These are phyloP conservation scores for Candida tropicalis DNA, from an alignment of 1,139 yeast species.

Conservation along the genomic window DNA sequence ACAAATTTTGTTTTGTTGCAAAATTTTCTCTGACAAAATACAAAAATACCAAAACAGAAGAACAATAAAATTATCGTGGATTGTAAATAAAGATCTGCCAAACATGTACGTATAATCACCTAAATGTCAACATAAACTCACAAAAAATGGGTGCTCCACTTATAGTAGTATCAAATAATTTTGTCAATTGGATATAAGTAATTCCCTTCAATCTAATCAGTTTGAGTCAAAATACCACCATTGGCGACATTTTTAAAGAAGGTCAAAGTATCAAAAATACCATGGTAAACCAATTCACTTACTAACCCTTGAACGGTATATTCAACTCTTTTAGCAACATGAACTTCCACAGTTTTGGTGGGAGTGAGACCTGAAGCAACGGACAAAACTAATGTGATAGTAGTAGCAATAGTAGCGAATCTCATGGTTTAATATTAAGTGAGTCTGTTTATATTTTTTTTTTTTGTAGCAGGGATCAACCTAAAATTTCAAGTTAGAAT, in stretches of 20 bases:
- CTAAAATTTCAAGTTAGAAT: neutral
- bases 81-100: neutral
- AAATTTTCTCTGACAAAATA: neutral
- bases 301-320: constrained; percentile 2
- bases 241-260: neutral
- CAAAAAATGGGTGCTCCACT: too few species aligned
- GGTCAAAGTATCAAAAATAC: constrained; percentile 1
- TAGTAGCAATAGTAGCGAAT: constrained; percentile 1
- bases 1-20: neutral
- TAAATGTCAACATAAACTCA: neutral
- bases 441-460: neutral
- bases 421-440: neutral
- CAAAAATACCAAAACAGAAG: neutral
- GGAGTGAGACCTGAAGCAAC: neutral
- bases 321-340: constrained; percentile 3
- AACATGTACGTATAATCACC: neutral
- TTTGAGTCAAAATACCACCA: constrained; percentile 6
- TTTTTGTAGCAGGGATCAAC: neutral
- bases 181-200: too few species aligned
- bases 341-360: constrained; percentile 1
- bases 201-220: constrained; percentile 2
- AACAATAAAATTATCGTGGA: neutral
- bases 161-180: too few species aligned
- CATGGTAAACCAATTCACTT: constrained; percentile 1
- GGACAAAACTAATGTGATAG: neutral